Conservation (phyloP, 257 asterid species). For the Buddleja alternifolia region DNA sequence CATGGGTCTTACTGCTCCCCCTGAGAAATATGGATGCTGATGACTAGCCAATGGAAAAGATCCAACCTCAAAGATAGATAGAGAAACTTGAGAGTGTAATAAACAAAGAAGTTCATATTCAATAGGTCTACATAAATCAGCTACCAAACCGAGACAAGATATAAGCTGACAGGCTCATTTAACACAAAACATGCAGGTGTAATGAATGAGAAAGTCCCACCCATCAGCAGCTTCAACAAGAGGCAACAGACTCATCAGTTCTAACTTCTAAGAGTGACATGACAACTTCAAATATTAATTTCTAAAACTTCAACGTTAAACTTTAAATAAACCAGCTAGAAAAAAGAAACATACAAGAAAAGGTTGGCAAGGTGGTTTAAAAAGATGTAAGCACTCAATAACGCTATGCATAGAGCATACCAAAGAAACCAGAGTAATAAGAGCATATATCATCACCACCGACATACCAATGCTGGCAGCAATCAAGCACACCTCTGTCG, state of each 20-base stretch:
- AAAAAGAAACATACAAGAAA: constrained; percentile 17
- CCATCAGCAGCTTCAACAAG: constrained; percentile 16
- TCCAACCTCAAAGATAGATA: neutral
- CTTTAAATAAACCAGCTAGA: neutral
- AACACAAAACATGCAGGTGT: constrained; percentile 8
- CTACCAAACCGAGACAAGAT: neutral
- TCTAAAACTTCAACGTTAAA: neutral
- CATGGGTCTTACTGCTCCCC: too few species aligned
- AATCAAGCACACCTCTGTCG: constrained; percentile 96
- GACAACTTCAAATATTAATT: neutral
- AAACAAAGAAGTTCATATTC: neutral
- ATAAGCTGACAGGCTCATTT: neutral
- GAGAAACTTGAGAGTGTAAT: neutral
- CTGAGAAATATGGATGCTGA: too few species aligned
- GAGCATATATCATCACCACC: constrained; percentile 23
- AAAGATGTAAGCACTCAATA: constrained; percentile 13
- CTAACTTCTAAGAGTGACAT: neutral
- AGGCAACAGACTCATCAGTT: neutral
- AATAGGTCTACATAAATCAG: neutral
- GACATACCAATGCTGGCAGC: constrained; percentile 95
- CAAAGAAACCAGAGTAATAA: constrained; percentile 5
- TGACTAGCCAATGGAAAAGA: too few species aligned
- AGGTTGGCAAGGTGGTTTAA: neutral
- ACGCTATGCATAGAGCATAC: neutral
- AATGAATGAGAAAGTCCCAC: constrained; percentile 10